Evolutionary conservation across 768 basidiomycete species (phyloP), one percentile per base, ranked within the genome.

Genomic region (Boletus tylopilopsis): DNA sequence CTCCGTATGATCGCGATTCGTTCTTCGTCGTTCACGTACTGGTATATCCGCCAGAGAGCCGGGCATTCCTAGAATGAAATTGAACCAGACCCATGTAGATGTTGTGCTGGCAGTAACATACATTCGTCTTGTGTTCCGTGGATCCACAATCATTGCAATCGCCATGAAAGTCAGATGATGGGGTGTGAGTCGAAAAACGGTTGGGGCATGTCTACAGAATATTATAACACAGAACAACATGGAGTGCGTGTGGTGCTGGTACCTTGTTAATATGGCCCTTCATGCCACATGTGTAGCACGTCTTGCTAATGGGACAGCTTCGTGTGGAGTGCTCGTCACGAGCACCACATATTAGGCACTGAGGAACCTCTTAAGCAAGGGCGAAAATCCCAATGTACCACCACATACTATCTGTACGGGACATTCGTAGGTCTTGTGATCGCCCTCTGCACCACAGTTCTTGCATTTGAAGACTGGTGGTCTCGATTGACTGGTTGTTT

Each of bases 311-410:
- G 3, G 89, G 87, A 67, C 89, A 92, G 43, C 81, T 80, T 34
- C 83, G 75, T 16, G 90, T 90, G 4, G 75, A 72, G 66, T 92
- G 90, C 53, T 91, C 89, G 58, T 91, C 79, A 42, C 84, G 80
- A 25, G 77, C 86, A 49, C 90, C 90, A 61, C 90, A 92, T 22
- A 85, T 90, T 49, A 87, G 64, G 62, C 90, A 92, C 90, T 91
- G 45, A 2, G 12, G 22, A 44, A 43, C 41, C 18, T 45, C 12
- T 23, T 57, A 47, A 55, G 46, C 10, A 39, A 41, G 10, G 21
- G 27, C 35, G 8, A 27, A 4, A 15, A 22, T n/a, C 36, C 30
- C 23, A 33, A 44, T 42, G 16, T 35, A 29, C 35, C 47, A 23
- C 30, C 30, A 71, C 84, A 63, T 54, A 91, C 89, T 58, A 91